Conservation (phyloP, 176 grass and related monocot genomes). For the Miscanthus lutarioriparius region DNA sequence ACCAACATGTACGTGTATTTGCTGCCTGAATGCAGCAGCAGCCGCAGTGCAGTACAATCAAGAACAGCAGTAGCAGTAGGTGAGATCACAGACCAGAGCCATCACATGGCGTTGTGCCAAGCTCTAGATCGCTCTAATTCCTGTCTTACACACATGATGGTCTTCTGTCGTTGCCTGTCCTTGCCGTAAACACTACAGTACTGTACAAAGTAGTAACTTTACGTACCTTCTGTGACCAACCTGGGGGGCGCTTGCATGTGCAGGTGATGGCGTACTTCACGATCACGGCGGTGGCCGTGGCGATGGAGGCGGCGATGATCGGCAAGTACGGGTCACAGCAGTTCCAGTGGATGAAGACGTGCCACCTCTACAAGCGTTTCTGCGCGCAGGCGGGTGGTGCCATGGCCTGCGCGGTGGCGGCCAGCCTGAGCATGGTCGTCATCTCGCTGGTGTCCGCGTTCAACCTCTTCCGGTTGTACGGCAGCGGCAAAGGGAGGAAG, state of each 20-base stretch:
- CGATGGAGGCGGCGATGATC: constrained; percentile 57
- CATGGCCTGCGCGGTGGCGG: constrained; percentile 52
- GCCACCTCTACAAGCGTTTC: constrained; percentile 76
- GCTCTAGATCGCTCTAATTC: constrained; percentile 23
- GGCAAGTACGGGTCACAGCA: constrained; percentile 59
- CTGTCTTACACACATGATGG: constrained; percentile 1
- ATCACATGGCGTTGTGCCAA: not conserved
- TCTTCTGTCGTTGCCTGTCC: constrained; percentile 3
- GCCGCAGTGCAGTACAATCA: not conserved
- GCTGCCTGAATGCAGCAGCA: not conserved
- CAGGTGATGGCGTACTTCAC: constrained; percentile 75
- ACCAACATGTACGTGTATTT: no score
- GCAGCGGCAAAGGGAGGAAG: constrained; percentile 39
- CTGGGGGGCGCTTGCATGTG: not conserved
- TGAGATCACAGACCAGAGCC: not conserved
- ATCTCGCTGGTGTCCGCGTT: constrained; percentile 72
- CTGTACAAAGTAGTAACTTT: not conserved
- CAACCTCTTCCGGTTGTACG: constrained; percentile 90
- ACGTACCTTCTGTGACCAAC: not conserved
- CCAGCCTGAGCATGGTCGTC: constrained; percentile 44
- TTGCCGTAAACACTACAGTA: not conserved
- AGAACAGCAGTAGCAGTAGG: constrained; percentile 7
- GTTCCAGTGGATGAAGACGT: constrained; percentile 97
- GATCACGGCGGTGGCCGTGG: constrained; percentile 56
- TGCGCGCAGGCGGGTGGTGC: constrained; percentile 61